Base-by-base conservation (phyloP, 2,329 filamentous ascomycete species). In the Microcyclospora pomicola region DNA sequence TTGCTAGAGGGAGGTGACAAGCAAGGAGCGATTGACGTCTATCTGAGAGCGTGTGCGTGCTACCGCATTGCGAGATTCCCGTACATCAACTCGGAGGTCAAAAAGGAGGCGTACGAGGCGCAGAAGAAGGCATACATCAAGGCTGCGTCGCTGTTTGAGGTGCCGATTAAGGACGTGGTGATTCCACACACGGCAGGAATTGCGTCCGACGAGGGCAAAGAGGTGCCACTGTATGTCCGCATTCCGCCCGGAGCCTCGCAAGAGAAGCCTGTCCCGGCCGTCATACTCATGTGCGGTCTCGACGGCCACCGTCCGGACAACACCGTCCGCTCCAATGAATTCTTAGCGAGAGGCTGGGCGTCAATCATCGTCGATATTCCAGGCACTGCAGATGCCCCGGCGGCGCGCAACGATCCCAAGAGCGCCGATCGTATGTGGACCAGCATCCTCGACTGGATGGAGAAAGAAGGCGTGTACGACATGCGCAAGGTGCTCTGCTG, bases 381-480 rank as follows among this genome's bases (percentile, higher is more conserved):
- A 0, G 77, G 76, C 0, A 80, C 76, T 2, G 77, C 74, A 5
- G 77, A 82, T 53, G 80, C 71, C 42, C 77, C 77, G 0, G 73
- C 77, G 0, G 73, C 77, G 44, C 64, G 73, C 24, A 62, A 65
- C 1, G 78, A 82, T 50, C 71, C 77, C 1, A 55, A 59, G 3
- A 68, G 67, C 2, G 63, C 73, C 0, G 79, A 82, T 49, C 65
- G 78, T 2, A 57, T 81, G 30, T 79, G 74, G 69, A 67, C 67
- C 24, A 75, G 71, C 42, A 59, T 82, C 24, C 57, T 82, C 3
- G 68, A 68, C 27, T 82, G 76, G 69, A 70, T 79, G 64, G 59
- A 52, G 2, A 40, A 52, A 2, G 59, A 71, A 35, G 58, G 62
- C 1, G 51, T 61, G 24, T 74, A 80, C 48, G 69, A 82, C 52